phyloP scores from a whole-genome alignment of 2,329 filamentous ascomycete species.

The Nemania serpens region DNA sequence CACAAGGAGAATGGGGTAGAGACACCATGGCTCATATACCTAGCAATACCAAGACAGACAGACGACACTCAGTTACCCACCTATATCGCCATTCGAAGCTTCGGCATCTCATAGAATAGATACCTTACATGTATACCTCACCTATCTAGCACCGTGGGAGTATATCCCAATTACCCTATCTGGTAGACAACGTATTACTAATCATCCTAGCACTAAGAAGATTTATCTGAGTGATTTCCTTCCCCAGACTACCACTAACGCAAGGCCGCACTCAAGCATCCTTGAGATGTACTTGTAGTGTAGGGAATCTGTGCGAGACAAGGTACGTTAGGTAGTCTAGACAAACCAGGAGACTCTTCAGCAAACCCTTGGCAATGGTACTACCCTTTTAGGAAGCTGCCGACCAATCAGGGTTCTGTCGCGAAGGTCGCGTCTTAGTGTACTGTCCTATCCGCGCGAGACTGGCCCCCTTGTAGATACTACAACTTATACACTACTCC shows the following conservation, averaged over 20 bases:
- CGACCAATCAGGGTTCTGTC: slow-evolving; percentile 21
- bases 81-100: not conserved
- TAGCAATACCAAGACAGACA: not conserved
- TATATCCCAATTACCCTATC: too few species aligned
- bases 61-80: not conserved
- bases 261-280: too few species aligned
- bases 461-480: too few species aligned
- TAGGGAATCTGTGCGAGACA: slow-evolving; percentile 2
- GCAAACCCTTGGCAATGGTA: slow-evolving; percentile 16
- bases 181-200: too few species aligned
- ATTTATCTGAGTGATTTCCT: not conserved
- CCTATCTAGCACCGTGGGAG: too few species aligned
- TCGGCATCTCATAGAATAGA: not conserved
- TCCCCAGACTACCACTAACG: too few species aligned
- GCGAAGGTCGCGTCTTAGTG: slow-evolving; percentile 26
- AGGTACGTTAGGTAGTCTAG: not conserved
- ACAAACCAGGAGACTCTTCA: not conserved
- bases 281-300: too few species aligned
- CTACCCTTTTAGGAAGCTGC: slow-evolving; percentile 20
- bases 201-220: not conserved
- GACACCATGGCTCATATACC: not conserved
- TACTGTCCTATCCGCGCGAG: too few species aligned
- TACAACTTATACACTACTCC: too few species aligned
- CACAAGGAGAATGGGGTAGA: not conserved
- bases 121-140: too few species aligned